Conservation (phyloP, 768 basidiomycete species). For the Hydnum rufescens region DNA sequence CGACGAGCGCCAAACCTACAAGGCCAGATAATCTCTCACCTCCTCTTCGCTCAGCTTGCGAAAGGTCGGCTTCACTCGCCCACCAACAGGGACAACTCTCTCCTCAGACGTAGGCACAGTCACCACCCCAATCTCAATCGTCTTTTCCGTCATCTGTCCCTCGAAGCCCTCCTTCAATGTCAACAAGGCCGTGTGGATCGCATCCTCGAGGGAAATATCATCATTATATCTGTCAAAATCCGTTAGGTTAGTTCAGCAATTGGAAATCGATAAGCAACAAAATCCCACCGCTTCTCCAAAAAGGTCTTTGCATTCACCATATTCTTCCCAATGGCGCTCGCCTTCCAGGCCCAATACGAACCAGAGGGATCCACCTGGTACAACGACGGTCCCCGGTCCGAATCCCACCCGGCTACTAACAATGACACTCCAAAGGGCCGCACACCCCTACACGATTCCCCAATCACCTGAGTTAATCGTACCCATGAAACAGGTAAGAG, state of each 20-base stretch:
- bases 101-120: conserved; percentile 59
- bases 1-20: conserved; percentile 26
- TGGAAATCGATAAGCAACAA: neutral
- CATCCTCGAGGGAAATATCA: conserved; percentile 95
- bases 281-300: conserved; percentile 77
- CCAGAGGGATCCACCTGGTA: conserved; percentile 99
- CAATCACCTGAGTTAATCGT: no score
- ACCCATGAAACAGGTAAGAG: no score
- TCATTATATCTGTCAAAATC: conserved; percentile 71
- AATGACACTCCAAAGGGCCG: conserved; percentile 97
- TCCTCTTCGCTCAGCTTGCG: conserved; percentile 92
- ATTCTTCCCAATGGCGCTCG: conserved; percentile 98
- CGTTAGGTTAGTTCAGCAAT: conserved; percentile 4
- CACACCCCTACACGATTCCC: conserved; percentile 86
- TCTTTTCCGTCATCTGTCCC: conserved; percentile 99
- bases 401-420: conserved; percentile 92
- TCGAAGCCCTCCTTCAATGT: conserved; percentile 99
- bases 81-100: conserved; percentile 25
- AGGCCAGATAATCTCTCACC: conserved; percentile 83
- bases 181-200: conserved; percentile 93
- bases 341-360: conserved; percentile 99
- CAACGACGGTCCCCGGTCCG: conserved; percentile 81
- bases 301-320: conserved; percentile 99
- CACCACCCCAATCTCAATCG: conserved; percentile 94
- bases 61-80: conserved; percentile 67